Conservation (phyloP, 352 stramenopile genomes). For the Globisporangium splendens region DNA sequence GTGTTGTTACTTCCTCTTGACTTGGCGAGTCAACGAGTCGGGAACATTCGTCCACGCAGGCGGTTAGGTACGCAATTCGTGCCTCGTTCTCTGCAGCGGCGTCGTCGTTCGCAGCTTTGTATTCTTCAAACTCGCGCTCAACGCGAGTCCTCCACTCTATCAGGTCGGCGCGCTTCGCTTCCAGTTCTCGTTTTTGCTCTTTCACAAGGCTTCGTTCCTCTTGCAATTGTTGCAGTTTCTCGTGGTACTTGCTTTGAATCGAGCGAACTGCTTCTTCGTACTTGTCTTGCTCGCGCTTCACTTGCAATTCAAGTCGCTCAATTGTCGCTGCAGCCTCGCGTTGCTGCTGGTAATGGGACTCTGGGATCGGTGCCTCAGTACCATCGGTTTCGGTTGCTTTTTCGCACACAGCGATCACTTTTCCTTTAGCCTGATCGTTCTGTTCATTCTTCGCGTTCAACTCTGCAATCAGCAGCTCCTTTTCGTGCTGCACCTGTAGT, state of each 20-base stretch:
- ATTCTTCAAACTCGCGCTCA: conserved; percentile 32
- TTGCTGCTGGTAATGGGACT: not conserved
- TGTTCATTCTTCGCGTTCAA: not conserved
- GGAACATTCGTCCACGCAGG: conserved; percentile 39
- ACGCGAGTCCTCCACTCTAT: conserved; percentile 14
- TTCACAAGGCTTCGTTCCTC: too few species aligned
- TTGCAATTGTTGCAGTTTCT: too few species aligned
- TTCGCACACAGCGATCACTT: not conserved
- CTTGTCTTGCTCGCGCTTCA: conserved; percentile 11
- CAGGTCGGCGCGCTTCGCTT: not conserved
- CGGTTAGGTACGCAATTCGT: conserved; percentile 39
- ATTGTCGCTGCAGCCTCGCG: not conserved
- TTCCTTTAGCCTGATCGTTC: not conserved
- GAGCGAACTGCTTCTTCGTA: not conserved
- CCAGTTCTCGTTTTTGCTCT: not conserved
- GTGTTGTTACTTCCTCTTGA: conserved; percentile 18
- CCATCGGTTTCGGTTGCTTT: conserved; percentile 2
- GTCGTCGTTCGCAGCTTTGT: conserved; percentile 17
- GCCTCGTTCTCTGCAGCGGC: conserved; percentile 29
- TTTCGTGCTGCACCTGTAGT: conserved; percentile 3
- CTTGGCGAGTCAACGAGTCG: conserved; percentile 22
- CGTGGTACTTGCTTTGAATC: not conserved
- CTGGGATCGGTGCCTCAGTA: not conserved
- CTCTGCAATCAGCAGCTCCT: not conserved
- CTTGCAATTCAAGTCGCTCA: not conserved